phyloP scores from a whole-genome alignment of 192 early-diverging fungal genomes.

The Gorgonomyces haynaldii region DNA sequence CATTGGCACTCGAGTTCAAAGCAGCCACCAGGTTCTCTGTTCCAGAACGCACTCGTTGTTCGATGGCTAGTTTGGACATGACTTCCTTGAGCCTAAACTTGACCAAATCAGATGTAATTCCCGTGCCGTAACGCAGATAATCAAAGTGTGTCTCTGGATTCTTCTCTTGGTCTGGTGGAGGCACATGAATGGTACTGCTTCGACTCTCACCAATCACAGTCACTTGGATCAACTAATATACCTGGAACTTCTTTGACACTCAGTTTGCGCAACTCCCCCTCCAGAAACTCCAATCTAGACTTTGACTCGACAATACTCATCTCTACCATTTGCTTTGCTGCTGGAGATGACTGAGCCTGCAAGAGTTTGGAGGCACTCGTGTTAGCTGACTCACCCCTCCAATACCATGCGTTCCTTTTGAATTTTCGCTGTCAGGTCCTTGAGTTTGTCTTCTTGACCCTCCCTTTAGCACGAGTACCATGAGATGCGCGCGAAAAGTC shows the following conservation, averaged over 20 bases:
- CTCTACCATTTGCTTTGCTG: conserved; percentile 56
- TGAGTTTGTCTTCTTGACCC: conserved; percentile 51
- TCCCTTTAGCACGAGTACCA: no score
- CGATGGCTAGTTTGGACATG: conserved; percentile 86
- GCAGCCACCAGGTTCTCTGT: conserved; percentile 54
- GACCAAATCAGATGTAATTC: conserved; percentile 40
- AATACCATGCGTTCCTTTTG: conserved; percentile 55
- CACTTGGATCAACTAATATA: background rate
- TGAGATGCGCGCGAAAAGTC: no score
- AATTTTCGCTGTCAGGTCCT: conserved; percentile 55
- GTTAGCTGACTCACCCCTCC: no score
- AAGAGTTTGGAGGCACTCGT: conserved; percentile 53
- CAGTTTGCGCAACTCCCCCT: conserved; percentile 23
- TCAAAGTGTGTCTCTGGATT: conserved; percentile 15
- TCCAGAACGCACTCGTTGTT: conserved; percentile 75
- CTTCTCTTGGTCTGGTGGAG: conserved; percentile 4
- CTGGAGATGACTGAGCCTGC: conserved; percentile 48
- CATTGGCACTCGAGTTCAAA: background rate
- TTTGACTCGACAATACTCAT: conserved; percentile 16
- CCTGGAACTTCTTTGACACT: conserved; percentile 2
- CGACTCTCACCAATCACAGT: background rate
- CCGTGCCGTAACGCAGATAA: conserved; percentile 21
- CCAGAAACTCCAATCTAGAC: conserved; percentile 19
- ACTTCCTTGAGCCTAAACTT: conserved; percentile 73
- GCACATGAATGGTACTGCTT: background rate